Conservation (phyloP, 2,329 filamentous ascomycete genomes). For the Beauveria caledonica region DNA sequence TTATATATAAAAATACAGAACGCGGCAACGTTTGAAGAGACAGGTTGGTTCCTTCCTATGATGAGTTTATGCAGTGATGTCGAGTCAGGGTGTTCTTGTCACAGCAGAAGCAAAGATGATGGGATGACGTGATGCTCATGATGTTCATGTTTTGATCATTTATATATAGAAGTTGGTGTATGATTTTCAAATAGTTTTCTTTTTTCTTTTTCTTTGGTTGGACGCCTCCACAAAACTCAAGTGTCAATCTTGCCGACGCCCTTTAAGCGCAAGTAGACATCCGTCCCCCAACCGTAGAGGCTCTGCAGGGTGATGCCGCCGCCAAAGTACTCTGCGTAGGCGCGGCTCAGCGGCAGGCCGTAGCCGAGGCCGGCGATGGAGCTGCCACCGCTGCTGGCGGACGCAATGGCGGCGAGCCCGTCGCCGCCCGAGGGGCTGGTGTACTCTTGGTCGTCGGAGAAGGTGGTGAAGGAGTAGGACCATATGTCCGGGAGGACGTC, state of each 20-base stretch:
- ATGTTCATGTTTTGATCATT: not conserved
- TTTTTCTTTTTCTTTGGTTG: not conserved
- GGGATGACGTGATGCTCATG: not conserved
- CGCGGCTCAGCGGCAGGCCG: slow-evolving; percentile 78
- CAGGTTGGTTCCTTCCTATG: too few relatives aligned
- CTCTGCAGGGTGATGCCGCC: slow-evolving; percentile 94
- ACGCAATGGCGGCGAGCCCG: slow-evolving; percentile 67
- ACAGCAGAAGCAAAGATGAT: not conserved
- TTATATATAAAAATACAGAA: not conserved
- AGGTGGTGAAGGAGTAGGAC: slow-evolving; percentile 97
- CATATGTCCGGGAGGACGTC: slow-evolving; percentile 82
- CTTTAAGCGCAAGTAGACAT: slow-evolving; percentile 59
- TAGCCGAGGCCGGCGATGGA: slow-evolving; percentile 92
- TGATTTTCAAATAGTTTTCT: not conserved
- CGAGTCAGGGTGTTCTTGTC: not conserved
- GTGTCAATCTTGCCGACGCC: slow-evolving; percentile 48
- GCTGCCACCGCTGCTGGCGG: slow-evolving; percentile 61
- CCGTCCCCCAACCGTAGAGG: slow-evolving; percentile 82
- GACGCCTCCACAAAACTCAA: not conserved
- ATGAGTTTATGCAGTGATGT: not conserved
- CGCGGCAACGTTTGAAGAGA: not conserved
- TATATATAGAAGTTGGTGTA: not conserved
- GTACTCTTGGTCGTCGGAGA: slow-evolving; percentile 52
- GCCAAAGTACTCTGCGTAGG: slow-evolving; percentile 97
- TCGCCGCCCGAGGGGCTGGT: slow-evolving; percentile 32